Evolutionary conservation across 2,329 filamentous ascomycete genomes (phyloP).

Genomic region (Hymenoscyphus fructigenus): DNA sequence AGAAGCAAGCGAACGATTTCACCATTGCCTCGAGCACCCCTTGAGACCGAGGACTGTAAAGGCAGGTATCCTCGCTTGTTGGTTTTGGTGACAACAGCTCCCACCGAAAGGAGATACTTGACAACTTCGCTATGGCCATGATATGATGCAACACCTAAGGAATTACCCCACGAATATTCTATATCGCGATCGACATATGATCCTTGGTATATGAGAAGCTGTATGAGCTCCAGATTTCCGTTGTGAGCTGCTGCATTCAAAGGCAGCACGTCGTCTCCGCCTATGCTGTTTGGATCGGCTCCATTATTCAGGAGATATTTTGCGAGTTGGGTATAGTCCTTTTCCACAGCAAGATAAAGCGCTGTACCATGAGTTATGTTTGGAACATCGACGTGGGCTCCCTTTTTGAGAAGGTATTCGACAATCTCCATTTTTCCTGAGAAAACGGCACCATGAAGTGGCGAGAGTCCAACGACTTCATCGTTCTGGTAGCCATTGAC

Average conservation of each 20-base stretch:
- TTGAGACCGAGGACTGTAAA: background rate
- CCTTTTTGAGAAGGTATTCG: conserved; percentile 2
- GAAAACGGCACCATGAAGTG: conserved; percentile 5
- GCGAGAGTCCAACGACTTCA: background rate
- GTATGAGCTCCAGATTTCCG: conserved; percentile 5
- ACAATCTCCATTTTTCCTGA: conserved; percentile 7
- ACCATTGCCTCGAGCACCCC: background rate
- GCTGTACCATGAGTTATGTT: conserved; percentile 1
- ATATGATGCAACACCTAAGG: conserved; percentile 8
- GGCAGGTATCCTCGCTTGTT: background rate
- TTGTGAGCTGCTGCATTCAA: conserved; percentile 4
- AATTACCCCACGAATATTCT: background rate
- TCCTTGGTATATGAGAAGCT: background rate
- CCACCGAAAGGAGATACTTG: conserved; percentile 1
- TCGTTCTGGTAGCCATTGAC: conserved; percentile 2
- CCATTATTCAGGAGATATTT: conserved; percentile 3
- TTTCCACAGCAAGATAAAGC: background rate
- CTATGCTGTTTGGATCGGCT: conserved; percentile 2
- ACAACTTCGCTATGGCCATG: background rate
- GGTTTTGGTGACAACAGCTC: background rate
- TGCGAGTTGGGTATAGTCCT: background rate
- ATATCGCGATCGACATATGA: background rate
- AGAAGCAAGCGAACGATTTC: background rate
- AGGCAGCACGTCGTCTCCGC: background rate
- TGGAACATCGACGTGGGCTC: conserved; percentile 1